These are phyloP conservation scores for Rutstroemia sydowiana DNA, from an alignment of 2,329 filamentous ascomycete species.

Conservation along the genomic window DNA sequence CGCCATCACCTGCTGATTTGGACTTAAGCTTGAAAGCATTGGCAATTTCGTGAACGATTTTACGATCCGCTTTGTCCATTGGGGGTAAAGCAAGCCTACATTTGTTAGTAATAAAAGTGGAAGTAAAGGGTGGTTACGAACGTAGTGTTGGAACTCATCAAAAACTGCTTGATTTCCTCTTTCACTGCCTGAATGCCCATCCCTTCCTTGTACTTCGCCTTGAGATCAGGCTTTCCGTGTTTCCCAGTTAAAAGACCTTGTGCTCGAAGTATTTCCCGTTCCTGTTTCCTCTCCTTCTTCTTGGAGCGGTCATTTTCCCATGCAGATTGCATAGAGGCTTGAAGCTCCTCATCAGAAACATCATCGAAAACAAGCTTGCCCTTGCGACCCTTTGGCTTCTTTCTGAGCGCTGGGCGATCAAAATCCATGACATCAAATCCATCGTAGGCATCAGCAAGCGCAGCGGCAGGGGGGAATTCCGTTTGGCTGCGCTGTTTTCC, in stretches of 20 bases:
- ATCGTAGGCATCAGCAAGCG: conserved; percentile 47
- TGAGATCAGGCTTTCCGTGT: conserved; percentile 46
- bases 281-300: conserved; percentile 63
- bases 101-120: conserved; percentile 9
- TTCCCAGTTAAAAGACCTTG: conserved; percentile 58
- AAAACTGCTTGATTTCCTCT: conserved; percentile 64
- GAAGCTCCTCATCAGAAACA: conserved; percentile 60
- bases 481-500: conserved; percentile 25
- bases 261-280: conserved; percentile 60
- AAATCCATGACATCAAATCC: conserved; percentile 84
- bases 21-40: conserved; percentile 71
- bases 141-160: conserved; percentile 56
- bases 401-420: conserved; percentile 58
- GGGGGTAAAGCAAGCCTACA: conserved; percentile 67
- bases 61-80: conserved; percentile 73
- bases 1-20: conserved; percentile 70
- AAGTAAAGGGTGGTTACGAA: conserved; percentile 35
- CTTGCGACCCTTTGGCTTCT: conserved; percentile 56
- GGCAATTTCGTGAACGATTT: conserved; percentile 72
- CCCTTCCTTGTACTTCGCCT: conserved; percentile 64
- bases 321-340: conserved; percentile 47
- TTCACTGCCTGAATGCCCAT: conserved; percentile 65
- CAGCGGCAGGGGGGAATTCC: conserved; percentile 45
- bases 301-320: conserved; percentile 63
- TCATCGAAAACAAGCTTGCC: conserved; percentile 44